A percentile compares a stretch with the other conserved stretches of the same genome.
phyloP scores from a whole-genome alignment of 805 yeast genomes.

The Teunomyces kruisii region DNA sequence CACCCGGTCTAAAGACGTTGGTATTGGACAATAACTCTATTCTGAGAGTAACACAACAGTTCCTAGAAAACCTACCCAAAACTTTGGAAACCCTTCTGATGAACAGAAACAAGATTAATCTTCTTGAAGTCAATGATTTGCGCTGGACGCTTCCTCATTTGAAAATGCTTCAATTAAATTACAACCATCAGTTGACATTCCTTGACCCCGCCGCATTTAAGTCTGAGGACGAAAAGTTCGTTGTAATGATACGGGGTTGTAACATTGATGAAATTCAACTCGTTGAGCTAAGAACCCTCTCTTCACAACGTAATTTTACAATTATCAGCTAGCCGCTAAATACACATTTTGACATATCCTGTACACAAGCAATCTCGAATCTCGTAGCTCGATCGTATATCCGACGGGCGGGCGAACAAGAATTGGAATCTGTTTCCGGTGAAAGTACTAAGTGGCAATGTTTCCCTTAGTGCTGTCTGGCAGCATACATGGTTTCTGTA shows the following conservation, averaged over 20 bases:
- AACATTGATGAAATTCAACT: background rate
- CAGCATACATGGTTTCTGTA: background rate
- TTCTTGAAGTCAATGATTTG: background rate
- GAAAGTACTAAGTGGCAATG: background rate
- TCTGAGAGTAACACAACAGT: constrained; percentile 14
- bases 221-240: background rate
- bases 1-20: constrained; percentile 21
- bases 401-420: background rate
- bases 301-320: background rate
- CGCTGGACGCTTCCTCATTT: background rate
- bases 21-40: constrained; percentile 27
- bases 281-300: background rate
- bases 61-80: constrained; percentile 27
- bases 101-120: constrained; percentile 15
- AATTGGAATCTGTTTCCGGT: background rate
- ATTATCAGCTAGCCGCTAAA: background rate
- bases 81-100: constrained; percentile 24
- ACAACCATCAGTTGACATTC: constrained; percentile 7
- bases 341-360: background rate
- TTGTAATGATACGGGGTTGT: background rate
- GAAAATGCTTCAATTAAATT: constrained; percentile 9
- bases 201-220: constrained; percentile 10
- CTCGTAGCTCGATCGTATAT: background rate
- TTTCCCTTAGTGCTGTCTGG: background rate
- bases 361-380: background rate